phyloP scores from a whole-genome alignment of 495 filamentous ascomycete genomes.

The Lepidopterella palustris region DNA sequence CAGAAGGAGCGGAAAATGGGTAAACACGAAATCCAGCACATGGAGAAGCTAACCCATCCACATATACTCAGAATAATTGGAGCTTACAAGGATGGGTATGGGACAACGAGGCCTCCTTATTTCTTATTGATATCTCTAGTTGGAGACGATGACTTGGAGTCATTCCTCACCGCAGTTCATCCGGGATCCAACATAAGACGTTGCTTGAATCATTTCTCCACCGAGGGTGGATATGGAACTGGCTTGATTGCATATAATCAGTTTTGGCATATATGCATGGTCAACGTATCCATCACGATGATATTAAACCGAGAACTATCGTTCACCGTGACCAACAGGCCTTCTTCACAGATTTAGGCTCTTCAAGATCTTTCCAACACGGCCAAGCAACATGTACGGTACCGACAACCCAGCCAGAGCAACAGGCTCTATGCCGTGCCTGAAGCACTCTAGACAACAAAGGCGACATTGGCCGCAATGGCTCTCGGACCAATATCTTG shows the following conservation, averaged over 20 bases:
- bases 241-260: slow-evolving; percentile 28
- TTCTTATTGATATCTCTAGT: neutral
- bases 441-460: neutral
- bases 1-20: neutral
- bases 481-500: neutral
- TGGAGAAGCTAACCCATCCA: neutral
- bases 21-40: neutral
- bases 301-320: slow-evolving; percentile 45
- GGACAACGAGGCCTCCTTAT: neutral
- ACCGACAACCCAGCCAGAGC: neutral
- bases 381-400: neutral
- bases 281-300: slow-evolving; percentile 37
- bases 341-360: neutral
- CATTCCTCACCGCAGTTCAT: neutral
- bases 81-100: neutral
- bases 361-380: neutral
- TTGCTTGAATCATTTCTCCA: neutral
- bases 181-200: neutral
- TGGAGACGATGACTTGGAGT: neutral
- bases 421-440: neutral
- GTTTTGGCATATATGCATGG: slow-evolving; percentile 39
- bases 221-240: neutral
- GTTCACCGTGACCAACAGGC: slow-evolving; percentile 10
- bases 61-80: neutral
- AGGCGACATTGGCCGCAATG: neutral